These are phyloP conservation scores for Avena atlantica DNA, from an alignment of 176 grass and related monocot genomes.

Conservation along the genomic window DNA sequence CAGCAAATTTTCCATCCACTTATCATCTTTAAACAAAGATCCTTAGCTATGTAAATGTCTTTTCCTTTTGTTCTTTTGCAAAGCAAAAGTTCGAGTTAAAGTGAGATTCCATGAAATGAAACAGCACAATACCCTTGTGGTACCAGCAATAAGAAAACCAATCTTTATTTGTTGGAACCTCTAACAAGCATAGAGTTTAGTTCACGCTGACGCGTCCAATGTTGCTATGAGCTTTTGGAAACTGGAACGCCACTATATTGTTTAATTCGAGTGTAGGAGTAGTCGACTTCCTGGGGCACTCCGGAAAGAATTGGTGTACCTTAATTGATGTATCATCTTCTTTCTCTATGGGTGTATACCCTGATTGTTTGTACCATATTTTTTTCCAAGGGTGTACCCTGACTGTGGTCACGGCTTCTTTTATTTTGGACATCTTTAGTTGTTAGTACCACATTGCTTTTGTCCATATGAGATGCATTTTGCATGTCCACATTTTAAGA, in stretches of 20 bases:
- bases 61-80: neutral
- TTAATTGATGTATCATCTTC: neutral
- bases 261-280: neutral
- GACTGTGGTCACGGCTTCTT: too few species aligned
- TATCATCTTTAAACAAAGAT: neutral
- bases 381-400: too few species aligned
- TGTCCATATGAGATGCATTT: too few species aligned
- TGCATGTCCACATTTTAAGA: too few species aligned
- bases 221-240: neutral
- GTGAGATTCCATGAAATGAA: neutral
- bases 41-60: neutral
- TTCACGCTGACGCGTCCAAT: neutral
- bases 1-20: neutral
- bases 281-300: neutral
- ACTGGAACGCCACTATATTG: too few species aligned
- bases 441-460: too few species aligned
- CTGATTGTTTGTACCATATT: too few species aligned
- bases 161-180: neutral
- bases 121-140: too few species aligned
- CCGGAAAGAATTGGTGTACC: too few species aligned
- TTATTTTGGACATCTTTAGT: too few species aligned
- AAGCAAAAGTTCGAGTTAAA: neutral
- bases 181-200: neutral
- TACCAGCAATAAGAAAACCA: neutral
- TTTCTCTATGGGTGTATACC: too few species aligned